Evolutionary conservation across 352 stramenopile species (phyloP).

Genomic region (Globisporangium orthogonon): DNA sequence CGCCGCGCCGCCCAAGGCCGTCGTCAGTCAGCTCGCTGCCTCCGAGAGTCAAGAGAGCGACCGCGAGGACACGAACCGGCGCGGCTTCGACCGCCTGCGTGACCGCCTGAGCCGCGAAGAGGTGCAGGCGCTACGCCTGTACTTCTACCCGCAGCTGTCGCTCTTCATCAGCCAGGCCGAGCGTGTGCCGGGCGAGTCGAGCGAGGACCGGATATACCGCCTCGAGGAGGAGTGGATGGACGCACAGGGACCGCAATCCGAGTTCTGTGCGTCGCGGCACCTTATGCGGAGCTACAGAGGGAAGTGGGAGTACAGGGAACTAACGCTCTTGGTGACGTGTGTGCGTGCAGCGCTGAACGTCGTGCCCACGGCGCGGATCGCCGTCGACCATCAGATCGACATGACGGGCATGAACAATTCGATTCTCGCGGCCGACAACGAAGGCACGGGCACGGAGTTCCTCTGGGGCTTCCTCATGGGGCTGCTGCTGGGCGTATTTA

Average conservation of each 20-base stretch:
- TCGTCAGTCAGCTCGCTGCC: conserved; percentile 58
- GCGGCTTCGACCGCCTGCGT: conserved; percentile 74
- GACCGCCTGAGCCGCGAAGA: conserved; percentile 82
- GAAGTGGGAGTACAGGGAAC: too few relatives aligned
- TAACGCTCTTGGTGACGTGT: not conserved
- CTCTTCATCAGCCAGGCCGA: conserved; percentile 80
- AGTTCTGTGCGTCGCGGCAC: conserved; percentile 59
- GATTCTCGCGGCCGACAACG: conserved; percentile 79
- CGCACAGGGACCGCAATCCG: conserved; percentile 76
- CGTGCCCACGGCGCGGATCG: conserved; percentile 53
- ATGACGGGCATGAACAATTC: conserved; percentile 80
- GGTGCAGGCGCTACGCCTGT: conserved; percentile 75
- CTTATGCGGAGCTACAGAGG: too few relatives aligned
- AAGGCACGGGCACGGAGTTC: conserved; percentile 86
- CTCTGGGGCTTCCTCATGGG: conserved; percentile 87
- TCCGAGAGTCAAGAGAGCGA: conserved; percentile 20
- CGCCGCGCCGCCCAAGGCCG: conserved; percentile 60
- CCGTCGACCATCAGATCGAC: conserved; percentile 82
- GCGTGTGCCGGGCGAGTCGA: conserved; percentile 63
- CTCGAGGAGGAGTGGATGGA: conserved; percentile 88
- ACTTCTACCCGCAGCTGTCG: conserved; percentile 85
- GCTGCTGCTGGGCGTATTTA: conserved; percentile 84
- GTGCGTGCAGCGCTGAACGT: conserved; percentile 63
- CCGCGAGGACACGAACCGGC: conserved; percentile 49
- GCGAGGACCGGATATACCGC: conserved; percentile 85